Percentiles rank a stretch among this genome's conserved stretches.
Conservation (phyloP, 1,139 yeast genomes). For the Debaryomycetaceae sp. region DNA sequence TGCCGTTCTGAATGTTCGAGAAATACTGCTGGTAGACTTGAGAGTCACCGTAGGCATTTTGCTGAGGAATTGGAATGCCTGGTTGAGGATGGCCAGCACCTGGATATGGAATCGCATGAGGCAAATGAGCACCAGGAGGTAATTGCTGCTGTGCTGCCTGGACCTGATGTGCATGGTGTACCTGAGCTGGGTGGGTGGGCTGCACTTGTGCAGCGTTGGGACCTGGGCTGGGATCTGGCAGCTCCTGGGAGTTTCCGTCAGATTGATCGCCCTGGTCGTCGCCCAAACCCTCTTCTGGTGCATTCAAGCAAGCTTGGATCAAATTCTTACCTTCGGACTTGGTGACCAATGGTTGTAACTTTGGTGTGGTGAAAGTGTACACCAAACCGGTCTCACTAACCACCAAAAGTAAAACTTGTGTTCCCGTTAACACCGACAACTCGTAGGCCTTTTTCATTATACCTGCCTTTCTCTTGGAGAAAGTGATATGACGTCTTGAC, state of each 20-base stretch:
- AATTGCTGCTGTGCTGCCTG: conserved; percentile 35
- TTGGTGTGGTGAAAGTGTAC: conserved; percentile 98
- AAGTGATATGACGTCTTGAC: conserved; percentile 95
- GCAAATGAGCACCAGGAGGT: conserved; percentile 48
- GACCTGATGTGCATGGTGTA: conserved; percentile 10
- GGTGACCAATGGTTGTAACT: conserved; percentile 94
- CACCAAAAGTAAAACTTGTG: conserved; percentile 89
- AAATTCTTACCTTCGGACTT: conserved; percentile 95
- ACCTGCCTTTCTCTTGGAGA: conserved; percentile 96
- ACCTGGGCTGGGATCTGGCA: conserved; percentile 40
- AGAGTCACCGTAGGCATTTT: conserved; percentile 33
- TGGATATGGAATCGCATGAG: conserved; percentile 45
- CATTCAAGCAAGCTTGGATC: conserved; percentile 95
- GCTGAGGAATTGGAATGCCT: conserved; percentile 44
- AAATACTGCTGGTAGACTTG: conserved; percentile 60
- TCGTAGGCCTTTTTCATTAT: conserved; percentile 99
- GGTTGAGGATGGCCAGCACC: conserved; percentile 36
- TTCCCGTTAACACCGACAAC: conserved; percentile 90
- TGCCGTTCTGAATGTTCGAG: conserved; percentile 50
- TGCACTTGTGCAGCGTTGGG: conserved; percentile 28
- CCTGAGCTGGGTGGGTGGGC: conserved; percentile 20
- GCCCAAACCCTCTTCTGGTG: conserved; percentile 68
- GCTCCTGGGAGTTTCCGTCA: conserved; percentile 44
- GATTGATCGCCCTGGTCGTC: conserved; percentile 67
- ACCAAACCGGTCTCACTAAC: conserved; percentile 97